Evolutionary conservation across 2,329 filamentous ascomycete species (phyloP).

Genomic region (Colletotrichum lini): DNA sequence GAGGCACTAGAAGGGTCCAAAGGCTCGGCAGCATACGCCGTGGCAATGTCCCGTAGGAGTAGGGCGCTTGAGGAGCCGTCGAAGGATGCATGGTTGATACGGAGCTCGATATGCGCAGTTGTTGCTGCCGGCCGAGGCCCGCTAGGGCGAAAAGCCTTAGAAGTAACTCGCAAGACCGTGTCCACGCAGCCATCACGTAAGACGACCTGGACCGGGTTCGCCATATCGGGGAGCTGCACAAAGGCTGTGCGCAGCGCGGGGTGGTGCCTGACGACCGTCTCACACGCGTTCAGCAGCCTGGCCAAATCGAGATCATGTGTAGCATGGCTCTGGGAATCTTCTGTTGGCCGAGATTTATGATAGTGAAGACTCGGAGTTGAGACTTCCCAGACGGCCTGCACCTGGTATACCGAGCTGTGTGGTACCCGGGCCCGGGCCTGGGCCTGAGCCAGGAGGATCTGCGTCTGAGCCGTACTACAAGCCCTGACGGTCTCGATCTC

Average conservation of each 20-base stretch:
- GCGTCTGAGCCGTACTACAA: not conserved
- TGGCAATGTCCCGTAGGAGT: not conserved
- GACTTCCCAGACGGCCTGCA: not conserved
- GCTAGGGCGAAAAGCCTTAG: not conserved
- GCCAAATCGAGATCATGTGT: not conserved
- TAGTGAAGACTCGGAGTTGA: not conserved
- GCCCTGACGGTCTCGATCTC: not conserved
- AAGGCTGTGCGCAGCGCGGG: not conserved
- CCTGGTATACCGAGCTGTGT: not conserved
- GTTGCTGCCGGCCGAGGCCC: not conserved
- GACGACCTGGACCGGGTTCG: not conserved
- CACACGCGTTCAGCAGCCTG: not conserved
- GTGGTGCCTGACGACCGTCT: not conserved
- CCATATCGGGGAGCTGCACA: not conserved
- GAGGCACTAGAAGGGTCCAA: not conserved
- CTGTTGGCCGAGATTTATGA: no score
- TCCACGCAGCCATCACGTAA: not conserved
- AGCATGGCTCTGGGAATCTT: no score
- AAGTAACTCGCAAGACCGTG: not conserved
- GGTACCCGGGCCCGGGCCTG: not conserved
- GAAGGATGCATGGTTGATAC: not conserved
- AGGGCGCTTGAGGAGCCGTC: not conserved
- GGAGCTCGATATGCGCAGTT: not conserved
- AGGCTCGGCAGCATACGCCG: not conserved
- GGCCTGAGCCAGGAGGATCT: not conserved